Base-by-base conservation (phyloP, 805 yeast genomes). In the Metschnikowia dekortorum region DNA sequence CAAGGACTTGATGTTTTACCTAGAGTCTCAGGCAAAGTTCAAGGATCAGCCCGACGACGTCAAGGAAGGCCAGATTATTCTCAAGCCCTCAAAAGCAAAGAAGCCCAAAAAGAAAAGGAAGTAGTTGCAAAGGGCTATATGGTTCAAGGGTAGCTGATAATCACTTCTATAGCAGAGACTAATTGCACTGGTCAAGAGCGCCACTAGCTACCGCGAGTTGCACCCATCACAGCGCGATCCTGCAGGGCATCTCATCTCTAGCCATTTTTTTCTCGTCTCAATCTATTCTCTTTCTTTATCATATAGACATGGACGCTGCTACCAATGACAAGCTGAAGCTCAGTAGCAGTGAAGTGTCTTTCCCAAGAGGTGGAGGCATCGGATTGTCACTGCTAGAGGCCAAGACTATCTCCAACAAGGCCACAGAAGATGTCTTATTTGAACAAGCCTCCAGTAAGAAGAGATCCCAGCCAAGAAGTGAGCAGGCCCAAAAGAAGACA, bases 361-460 rank as follows among this genome's bases (percentile, higher is more conserved):
- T 94, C 65, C 99, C 99, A 46, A 87, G 99, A 82, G 99, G 99
- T 60, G 99, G 99, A 46, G 82, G 85, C 10, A 80, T 92, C 29
- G 88, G 83, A 28, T 78, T 94, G 62, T 81, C 96, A 3, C 90
- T 98, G 6, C 72, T 94, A 57, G 99, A 94, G 69, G 83, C 89
- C 57, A 90, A 89, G 66, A 94, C 89, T 64, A 92, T 92, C 46
- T 85, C 96, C 38, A 90, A 89, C 64, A 96, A 92, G 68, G 99
- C 92, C 44, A 84, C 91, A 22, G 81, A 80, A 55, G 99, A 94
- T 70, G 94, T 88, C 38, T 72, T 91, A 45, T 87, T 88, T 54
- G 92, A 82, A 71, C 69, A 75, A 66, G 70, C 79, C 28, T 51
- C 57, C 34, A 52, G 64, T n/a, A 49, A 61, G 29, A 67, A 69